Percentiles rank a stretch among this genome's conserved stretches.
Conservation (phyloP, 805 yeast species). For the Yamadazyma takamatsuzukensis region DNA sequence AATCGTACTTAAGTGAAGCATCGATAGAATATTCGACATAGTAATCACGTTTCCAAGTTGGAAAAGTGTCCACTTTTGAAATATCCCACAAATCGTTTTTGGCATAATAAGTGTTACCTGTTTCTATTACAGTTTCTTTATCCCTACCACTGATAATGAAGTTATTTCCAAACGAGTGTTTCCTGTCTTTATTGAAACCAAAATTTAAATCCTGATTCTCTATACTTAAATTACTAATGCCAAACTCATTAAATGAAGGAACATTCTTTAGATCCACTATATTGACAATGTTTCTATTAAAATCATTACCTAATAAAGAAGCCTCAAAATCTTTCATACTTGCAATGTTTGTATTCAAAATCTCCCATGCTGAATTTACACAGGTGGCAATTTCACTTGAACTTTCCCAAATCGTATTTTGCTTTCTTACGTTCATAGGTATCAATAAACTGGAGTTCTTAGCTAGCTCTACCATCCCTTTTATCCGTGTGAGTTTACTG, state of each 20-base stretch:
- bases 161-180: constrained; percentile 6
- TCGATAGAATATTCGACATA: constrained; percentile 26
- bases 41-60: constrained; percentile 12
- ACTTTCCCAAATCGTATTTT: constrained; percentile 19
- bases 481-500: constrained; percentile 37
- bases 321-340: constrained; percentile 45
- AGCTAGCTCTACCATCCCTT: constrained; percentile 42
- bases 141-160: constrained; percentile 6
- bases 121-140: not conserved
- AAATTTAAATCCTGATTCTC: constrained; percentile 3
- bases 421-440: constrained; percentile 40
- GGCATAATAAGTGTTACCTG: constrained; percentile 3
- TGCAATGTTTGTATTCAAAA: constrained; percentile 25
- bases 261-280: constrained; percentile 26
- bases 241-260: constrained; percentile 9
- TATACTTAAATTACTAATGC: constrained; percentile 2
- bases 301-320: constrained; percentile 37
- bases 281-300: constrained; percentile 47
- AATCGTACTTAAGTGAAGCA: constrained; percentile 18
- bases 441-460: constrained; percentile 51
- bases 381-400: constrained; percentile 17
- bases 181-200: constrained; percentile 8
- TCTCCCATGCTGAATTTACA: constrained; percentile 37
- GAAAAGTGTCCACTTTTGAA: constrained; percentile 25
- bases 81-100: constrained; percentile 18